These are phyloP conservation scores for Saturnispora silvae DNA, from an alignment of 805 yeast genomes.

Conservation along the genomic window DNA sequence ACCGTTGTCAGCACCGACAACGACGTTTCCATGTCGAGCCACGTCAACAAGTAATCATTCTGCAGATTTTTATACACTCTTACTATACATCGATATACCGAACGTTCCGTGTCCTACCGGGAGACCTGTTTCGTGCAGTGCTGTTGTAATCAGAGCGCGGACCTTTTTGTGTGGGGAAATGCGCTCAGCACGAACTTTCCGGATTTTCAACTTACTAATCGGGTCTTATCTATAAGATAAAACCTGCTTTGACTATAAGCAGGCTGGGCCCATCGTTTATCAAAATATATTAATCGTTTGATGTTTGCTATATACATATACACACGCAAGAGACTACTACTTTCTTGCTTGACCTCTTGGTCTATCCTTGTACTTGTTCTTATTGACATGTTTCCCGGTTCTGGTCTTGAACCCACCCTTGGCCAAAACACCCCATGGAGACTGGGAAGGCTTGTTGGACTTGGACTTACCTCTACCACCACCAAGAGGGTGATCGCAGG, in stretches of 20 bases:
- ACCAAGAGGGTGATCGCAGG: slow-evolving; percentile 96
- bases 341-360: slow-evolving; percentile 48
- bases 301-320: neutral
- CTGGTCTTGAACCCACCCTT: slow-evolving; percentile 93
- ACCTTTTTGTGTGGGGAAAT: too few species aligned
- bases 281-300: too few species aligned
- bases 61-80: too few species aligned
- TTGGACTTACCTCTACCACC: slow-evolving; percentile 99
- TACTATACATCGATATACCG: too few species aligned
- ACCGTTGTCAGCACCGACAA: slow-evolving; percentile 7
- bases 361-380: slow-evolving; percentile 81
- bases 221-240: too few species aligned
- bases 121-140: too few species aligned
- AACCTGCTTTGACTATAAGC: too few species aligned
- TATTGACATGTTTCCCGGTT: slow-evolving; percentile 76
- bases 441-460: slow-evolving; percentile 86
- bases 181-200: too few species aligned
- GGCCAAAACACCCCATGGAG: slow-evolving; percentile 91
- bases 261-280: too few species aligned
- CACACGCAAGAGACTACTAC: slow-evolving; percentile 2
- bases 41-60: slow-evolving; percentile 1
- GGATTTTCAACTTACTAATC: too few species aligned
- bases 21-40: slow-evolving; percentile 7
- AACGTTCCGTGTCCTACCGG: too few species aligned
- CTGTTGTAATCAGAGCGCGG: too few species aligned